A percentile compares a stretch with the other conserved stretches of the same genome.
Conservation (phyloP, 441 rosid species). For the Aquilaria agallochum region DNA sequence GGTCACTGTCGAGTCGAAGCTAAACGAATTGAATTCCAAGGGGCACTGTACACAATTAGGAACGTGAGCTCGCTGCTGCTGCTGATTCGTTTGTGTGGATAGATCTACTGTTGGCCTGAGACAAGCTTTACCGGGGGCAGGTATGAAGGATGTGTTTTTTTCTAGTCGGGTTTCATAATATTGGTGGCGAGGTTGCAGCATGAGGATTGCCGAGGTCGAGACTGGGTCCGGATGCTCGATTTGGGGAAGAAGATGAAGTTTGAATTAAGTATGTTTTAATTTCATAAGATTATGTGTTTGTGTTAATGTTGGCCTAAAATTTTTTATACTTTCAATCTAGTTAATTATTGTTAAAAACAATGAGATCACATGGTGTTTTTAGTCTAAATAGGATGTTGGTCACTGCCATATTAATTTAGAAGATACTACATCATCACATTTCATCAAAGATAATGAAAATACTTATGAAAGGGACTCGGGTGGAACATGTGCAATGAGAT, state of each 20-base stretch:
- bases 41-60: constrained; percentile 74
- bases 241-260: neutral
- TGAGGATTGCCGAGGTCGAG: constrained; percentile 21
- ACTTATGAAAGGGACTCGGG: no score
- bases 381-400: no score
- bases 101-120: constrained; percentile 57
- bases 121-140: constrained; percentile 31
- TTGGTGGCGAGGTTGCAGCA: constrained; percentile 57
- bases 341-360: no score
- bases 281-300: no score
- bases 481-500: no score
- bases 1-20: constrained; percentile 52
- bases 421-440: no score
- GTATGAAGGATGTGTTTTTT: constrained; percentile 34
- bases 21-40: constrained; percentile 75
- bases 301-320: no score
- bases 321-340: no score
- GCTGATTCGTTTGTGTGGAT: constrained; percentile 49
- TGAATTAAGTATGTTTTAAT: no score
- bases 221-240: neutral
- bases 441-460: no score
- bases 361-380: no score
- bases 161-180: constrained; percentile 56
- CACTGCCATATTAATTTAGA: no score
- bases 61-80: constrained; percentile 58